phyloP scores from a whole-genome alignment of 495 filamentous ascomycete species.

The Podospora australis region DNA sequence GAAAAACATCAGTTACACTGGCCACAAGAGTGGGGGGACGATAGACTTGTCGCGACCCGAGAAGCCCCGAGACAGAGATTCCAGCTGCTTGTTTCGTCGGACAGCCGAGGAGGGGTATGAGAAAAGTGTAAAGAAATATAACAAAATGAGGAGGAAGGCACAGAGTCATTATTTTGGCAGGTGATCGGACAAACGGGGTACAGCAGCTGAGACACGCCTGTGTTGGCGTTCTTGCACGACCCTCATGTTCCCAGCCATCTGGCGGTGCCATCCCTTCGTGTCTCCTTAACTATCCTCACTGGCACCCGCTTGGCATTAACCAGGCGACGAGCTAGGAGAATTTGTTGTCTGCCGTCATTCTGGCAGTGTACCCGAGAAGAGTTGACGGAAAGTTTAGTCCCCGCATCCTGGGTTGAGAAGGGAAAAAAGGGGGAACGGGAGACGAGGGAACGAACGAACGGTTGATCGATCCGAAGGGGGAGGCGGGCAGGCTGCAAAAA shows the following conservation, averaged over 20 bases:
- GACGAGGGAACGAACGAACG: too few species aligned
- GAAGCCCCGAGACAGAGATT: slow-evolving; percentile 3
- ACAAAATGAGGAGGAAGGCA: background rate
- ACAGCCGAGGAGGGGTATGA: slow-evolving; percentile 5
- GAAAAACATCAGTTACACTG: slow-evolving; percentile 11
- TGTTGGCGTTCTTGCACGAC: slow-evolving; percentile 3
- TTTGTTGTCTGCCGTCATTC: background rate
- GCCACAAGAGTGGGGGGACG: slow-evolving; percentile 5
- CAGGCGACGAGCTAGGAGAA: background rate
- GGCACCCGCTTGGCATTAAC: background rate
- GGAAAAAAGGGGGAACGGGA: background rate
- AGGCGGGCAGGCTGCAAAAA: background rate
- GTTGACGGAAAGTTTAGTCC: background rate
- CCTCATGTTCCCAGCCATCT: background rate
- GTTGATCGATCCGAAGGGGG: background rate
- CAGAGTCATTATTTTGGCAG: background rate
- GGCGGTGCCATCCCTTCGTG: slow-evolving; percentile 1
- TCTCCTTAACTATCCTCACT: background rate
- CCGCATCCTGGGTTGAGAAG: background rate
- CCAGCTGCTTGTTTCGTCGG: slow-evolving; percentile 3
- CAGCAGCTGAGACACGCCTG: slow-evolving; percentile 3
- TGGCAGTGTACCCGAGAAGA: background rate
- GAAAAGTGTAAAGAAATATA: too few species aligned
- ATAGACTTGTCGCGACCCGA: slow-evolving; percentile 3
- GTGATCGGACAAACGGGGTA: background rate